Evolutionary conservation across 805 yeast species (phyloP).

Genomic region (Hanseniaspora singularis): DNA sequence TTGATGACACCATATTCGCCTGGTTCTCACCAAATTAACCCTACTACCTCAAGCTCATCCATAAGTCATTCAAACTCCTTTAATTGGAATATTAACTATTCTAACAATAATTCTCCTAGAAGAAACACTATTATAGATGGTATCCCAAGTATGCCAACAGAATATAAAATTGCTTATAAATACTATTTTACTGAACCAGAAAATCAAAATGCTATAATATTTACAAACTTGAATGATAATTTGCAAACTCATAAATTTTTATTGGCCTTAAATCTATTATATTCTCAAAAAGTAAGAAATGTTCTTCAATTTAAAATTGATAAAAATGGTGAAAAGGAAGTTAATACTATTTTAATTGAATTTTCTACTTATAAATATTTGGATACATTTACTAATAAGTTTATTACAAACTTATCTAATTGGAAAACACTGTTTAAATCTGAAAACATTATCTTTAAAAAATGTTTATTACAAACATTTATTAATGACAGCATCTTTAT

Average conservation of each 20-base stretch:
- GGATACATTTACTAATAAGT: neutral
- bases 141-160: neutral
- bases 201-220: slow-evolving; percentile 1
- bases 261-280: neutral
- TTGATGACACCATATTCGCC: slow-evolving; percentile 28
- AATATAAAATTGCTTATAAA: neutral
- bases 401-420: neutral
- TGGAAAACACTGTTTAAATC: slow-evolving; percentile 2
- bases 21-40: too few species aligned
- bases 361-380: neutral
- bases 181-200: neutral
- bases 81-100: too few species aligned
- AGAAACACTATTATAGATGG: neutral
- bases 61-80: too few species aligned
- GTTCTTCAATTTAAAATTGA: neutral
- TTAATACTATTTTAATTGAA: neutral
- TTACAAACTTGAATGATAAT: slow-evolving; percentile 7
- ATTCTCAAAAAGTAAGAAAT: neutral
- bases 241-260: neutral
- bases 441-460: slow-evolving; percentile 5
- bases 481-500: too few species aligned
- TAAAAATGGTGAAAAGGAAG: neutral
- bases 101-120: neutral
- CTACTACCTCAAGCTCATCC: too few species aligned
- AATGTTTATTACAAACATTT: slow-evolving; percentile 5